Base-by-base conservation (phyloP, 140 eudicot genomes). In the Stevia rebaudiana region DNA sequence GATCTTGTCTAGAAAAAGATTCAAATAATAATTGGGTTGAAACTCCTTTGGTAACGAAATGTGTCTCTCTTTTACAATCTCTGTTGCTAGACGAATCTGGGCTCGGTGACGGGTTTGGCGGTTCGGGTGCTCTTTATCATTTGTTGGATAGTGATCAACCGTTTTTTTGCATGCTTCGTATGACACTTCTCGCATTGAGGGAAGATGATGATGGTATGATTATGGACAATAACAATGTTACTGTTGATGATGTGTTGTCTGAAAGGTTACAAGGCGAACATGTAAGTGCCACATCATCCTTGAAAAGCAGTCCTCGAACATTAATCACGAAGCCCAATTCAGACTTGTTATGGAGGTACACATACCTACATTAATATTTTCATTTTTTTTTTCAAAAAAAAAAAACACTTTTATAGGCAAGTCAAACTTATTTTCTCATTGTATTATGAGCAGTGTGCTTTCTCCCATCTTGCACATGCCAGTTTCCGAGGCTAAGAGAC, bases 121-220 rank as follows among this genome's bases (percentile, higher is more conserved):
- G 94, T 49, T 82, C 84, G 94, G 57, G 88, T 1, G 80, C 85
- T 33, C 95, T 84, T 57, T 85, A 84, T 75, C 96, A 91, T 71
- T 61, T 91, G 80, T 77, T 91, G 80, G 98, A 90, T 40, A 90
- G 90, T 73, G 97, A 90, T 72, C 97, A 90, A 47, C 97, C 97
- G 3, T 90, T 90, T 75, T 64, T 91, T 23, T 87, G 96, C 74
- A 87, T 91, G 92, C 96, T 91, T 39, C 95, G 98, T 5, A 87
- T 91, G 96, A 84, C 83, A 54, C 98, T 91, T 68, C 85, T 78
- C 67, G 82, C 95, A 2, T 67, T 91, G 78, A 80, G 98, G 78
- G 98, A 91, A 79, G 92, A 87, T 74, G 96, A 89, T 74, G 80
- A 79, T 73, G 69, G 23, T 48, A 72, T 80, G 74, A 68, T 74